Percentiles rank a stretch among this genome's conserved stretches.
phyloP scores from a whole-genome alignment of 176 grass and related monocot genomes.

The Chrysopogon serrulatus region DNA sequence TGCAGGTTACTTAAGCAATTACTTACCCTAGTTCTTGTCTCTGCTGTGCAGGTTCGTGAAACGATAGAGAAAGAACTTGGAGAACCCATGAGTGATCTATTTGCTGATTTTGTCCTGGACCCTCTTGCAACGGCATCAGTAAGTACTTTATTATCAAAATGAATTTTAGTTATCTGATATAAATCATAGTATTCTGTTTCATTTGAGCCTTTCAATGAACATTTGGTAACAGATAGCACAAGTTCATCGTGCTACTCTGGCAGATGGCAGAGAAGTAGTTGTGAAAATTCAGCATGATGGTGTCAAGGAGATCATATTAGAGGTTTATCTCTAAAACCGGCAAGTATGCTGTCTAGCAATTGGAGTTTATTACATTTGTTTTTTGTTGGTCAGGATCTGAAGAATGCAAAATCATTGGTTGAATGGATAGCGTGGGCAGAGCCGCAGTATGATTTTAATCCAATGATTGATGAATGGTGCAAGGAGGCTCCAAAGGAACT shows the following conservation, averaged over 20 bases:
- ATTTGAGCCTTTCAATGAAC: constrained; percentile 9
- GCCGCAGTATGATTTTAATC: constrained; percentile 85
- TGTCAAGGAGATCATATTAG: constrained; percentile 93
- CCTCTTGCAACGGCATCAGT: constrained; percentile 99
- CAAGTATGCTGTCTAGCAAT: neutral
- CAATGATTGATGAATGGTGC: constrained; percentile 98
- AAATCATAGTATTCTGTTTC: constrained; percentile 25
- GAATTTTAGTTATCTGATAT: constrained; percentile 6
- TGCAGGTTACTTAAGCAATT: neutral
- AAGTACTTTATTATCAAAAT: constrained; percentile 35
- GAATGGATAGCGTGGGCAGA: constrained; percentile 99
- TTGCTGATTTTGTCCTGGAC: constrained; percentile 70
- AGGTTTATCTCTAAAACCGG: constrained; percentile 58
- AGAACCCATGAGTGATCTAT: constrained; percentile 66
- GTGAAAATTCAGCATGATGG: constrained; percentile 97
- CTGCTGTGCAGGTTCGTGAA: constrained; percentile 57
- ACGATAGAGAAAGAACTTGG: constrained; percentile 91
- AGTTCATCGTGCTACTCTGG: constrained; percentile 86
- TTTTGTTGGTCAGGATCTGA: constrained; percentile 70
- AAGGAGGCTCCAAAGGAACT: constrained; percentile 97
- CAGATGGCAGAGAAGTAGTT: constrained; percentile 87
- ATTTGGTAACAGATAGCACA: constrained; percentile 80
- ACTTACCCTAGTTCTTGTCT: neutral
- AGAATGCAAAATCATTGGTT: constrained; percentile 92
- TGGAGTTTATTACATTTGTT: constrained; percentile 4